Evolutionary conservation across 108 stramenopile species (phyloP).

Genomic region (Fragilaria radians): DNA sequence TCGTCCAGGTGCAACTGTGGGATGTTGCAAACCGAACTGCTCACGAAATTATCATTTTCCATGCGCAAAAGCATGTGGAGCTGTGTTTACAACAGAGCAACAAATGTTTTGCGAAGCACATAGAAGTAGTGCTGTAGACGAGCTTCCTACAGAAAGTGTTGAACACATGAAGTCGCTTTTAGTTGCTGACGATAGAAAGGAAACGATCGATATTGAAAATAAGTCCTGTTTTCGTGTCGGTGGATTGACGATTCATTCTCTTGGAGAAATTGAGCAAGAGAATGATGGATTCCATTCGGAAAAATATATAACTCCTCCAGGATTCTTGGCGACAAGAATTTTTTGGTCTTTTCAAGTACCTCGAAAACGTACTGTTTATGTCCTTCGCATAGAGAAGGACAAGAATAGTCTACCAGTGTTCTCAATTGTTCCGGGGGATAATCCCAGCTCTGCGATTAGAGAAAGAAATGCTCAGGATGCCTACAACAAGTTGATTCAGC

Average conservation of each 20-base stretch:
- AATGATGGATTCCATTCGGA: slow-evolving; percentile 50
- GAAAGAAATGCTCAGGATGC: slow-evolving; percentile 16
- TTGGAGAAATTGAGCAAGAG: slow-evolving; percentile 48
- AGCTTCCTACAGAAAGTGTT: slow-evolving; percentile 26
- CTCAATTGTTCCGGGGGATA: slow-evolving; percentile 42
- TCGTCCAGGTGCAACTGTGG: slow-evolving; percentile 53
- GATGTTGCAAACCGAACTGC: slow-evolving; percentile 45
- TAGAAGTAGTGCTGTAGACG: slow-evolving; percentile 22
- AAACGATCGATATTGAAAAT: slow-evolving; percentile 12
- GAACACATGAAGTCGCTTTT: slow-evolving; percentile 55
- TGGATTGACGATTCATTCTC: slow-evolving; percentile 39
- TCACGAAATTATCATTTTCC: slow-evolving; percentile 52
- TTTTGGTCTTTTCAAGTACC: slow-evolving; percentile 54
- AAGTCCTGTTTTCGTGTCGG: slow-evolving; percentile 39
- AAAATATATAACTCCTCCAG: slow-evolving; percentile 47
- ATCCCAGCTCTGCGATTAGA: slow-evolving; percentile 22
- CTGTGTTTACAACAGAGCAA: slow-evolving; percentile 41
- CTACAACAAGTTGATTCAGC: slow-evolving; percentile 30
- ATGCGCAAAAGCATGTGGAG: slow-evolving; percentile 50
- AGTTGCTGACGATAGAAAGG: slow-evolving; percentile 34
- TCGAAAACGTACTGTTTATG: slow-evolving; percentile 47
- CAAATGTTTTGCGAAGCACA: slow-evolving; percentile 42
- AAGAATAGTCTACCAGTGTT: slow-evolving; percentile 26
- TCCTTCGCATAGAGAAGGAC: slow-evolving; percentile 33
- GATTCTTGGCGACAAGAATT: slow-evolving; percentile 54